Evolutionary conservation across 352 stramenopile genomes (phyloP).

Genomic region (Phytophthora colocasiae): DNA sequence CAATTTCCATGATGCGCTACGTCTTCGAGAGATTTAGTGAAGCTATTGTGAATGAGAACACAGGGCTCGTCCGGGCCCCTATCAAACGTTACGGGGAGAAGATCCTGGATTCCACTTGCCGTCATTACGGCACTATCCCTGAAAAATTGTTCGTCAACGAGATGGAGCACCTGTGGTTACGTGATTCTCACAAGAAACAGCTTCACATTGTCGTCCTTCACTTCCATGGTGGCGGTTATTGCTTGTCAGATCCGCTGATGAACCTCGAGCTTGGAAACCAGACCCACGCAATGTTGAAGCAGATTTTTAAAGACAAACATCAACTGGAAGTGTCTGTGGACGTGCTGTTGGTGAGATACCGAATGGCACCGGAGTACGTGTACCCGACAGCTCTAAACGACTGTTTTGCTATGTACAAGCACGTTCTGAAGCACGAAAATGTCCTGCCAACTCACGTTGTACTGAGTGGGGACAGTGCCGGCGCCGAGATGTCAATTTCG

Average conservation of each 20-base stretch:
- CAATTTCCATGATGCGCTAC: slow-evolving; percentile 14
- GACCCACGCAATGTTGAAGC: slow-evolving; percentile 27
- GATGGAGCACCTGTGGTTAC: slow-evolving; percentile 52
- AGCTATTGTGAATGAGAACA: slow-evolving; percentile 12
- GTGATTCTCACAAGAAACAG: slow-evolving; percentile 25
- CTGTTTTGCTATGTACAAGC: slow-evolving; percentile 48
- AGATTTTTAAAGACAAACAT: slow-evolving; percentile 28
- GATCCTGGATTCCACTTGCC: slow-evolving; percentile 31
- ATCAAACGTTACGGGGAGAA: slow-evolving; percentile 9
- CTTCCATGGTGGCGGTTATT: slow-evolving; percentile 54
- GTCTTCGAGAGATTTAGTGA: slow-evolving; percentile 7
- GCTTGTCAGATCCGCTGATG: slow-evolving; percentile 39
- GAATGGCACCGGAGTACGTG: slow-evolving; percentile 48
- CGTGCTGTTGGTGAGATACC: slow-evolving; percentile 63
- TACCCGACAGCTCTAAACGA: slow-evolving; percentile 54
- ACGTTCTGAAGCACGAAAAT: slow-evolving; percentile 36
- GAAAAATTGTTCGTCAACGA: slow-evolving; percentile 38
- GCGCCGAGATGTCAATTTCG: slow-evolving; percentile 45
- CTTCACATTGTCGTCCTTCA: slow-evolving; percentile 53
- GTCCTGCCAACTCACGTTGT: slow-evolving; percentile 40
- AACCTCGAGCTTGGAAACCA: slow-evolving; percentile 39
- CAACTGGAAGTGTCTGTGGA: slow-evolving; percentile 38
- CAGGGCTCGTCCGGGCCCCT: slow-evolving; percentile 4
- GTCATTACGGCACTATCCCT: slow-evolving; percentile 25
- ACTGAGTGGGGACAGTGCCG: slow-evolving; percentile 57